phyloP scores from a whole-genome alignment of 1,139 yeast genomes.

The Debaryomycetaceae sp. region DNA sequence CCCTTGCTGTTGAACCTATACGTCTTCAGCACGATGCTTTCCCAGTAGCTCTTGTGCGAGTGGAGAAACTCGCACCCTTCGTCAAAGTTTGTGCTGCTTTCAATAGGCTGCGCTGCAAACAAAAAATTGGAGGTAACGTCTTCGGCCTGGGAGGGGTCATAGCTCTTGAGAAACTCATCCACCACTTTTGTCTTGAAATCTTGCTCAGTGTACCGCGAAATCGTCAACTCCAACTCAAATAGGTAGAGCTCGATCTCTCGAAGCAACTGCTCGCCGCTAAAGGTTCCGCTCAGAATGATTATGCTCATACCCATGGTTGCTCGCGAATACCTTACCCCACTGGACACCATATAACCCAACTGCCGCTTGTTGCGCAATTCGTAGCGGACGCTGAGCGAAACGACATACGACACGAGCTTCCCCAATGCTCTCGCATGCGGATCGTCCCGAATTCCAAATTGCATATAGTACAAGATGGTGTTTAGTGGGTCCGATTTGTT shows the following conservation, averaged over 20 bases:
- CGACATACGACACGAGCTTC: slow-evolving; percentile 30
- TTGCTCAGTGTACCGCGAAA: slow-evolving; percentile 13
- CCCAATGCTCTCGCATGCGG: slow-evolving; percentile 23
- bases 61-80: slow-evolving; percentile 16
- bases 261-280: slow-evolving; percentile 24
- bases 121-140: slow-evolving; percentile 12
- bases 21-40: slow-evolving; percentile 32
- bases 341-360: slow-evolving; percentile 36
- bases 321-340: slow-evolving; percentile 42
- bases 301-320: slow-evolving; percentile 47
- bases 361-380: slow-evolving; percentile 43
- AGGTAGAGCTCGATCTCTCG: slow-evolving; percentile 37
- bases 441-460: slow-evolving; percentile 38
- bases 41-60: slow-evolving; percentile 36
- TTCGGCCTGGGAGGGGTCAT: slow-evolving; percentile 2
- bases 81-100: slow-evolving; percentile 16
- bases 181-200: slow-evolving; percentile 23
- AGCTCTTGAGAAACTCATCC: slow-evolving; percentile 22
- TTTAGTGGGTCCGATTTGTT: slow-evolving; percentile 37
- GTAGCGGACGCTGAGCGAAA: slow-evolving; percentile 28
- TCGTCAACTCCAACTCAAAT: slow-evolving; percentile 19
- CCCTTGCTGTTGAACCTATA: slow-evolving; percentile 22
- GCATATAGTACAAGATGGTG: slow-evolving; percentile 40
- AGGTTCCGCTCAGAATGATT: slow-evolving; percentile 37
- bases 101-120: slow-evolving; percentile 12